phyloP scores from a whole-genome alignment of 164 flowering plant genomes.

The Berberis thunbergii region DNA sequence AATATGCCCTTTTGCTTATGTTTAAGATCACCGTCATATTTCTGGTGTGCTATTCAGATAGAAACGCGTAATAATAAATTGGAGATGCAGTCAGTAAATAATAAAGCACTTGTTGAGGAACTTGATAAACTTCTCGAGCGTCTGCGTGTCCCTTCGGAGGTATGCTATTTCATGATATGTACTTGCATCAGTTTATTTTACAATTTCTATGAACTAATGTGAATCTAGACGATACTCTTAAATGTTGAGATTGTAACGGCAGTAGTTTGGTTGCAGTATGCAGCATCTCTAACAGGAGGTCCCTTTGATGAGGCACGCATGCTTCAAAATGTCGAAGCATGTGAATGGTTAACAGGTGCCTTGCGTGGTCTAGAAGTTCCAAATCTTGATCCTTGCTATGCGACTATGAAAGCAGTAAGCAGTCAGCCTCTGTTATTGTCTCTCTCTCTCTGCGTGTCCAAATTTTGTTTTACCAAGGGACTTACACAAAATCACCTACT shows the following conservation, averaged over 20 bases:
- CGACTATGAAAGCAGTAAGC: conserved; percentile 86
- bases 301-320: conserved; percentile 90
- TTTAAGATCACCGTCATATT: background rate
- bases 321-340: conserved; percentile 89
- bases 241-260: background rate
- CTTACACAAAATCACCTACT: too few species aligned
- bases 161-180: conserved; percentile 17
- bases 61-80: conserved; percentile 94
- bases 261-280: conserved; percentile 49
- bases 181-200: background rate
- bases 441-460: background rate
- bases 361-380: conserved; percentile 69
- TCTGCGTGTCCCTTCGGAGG: conserved; percentile 88
- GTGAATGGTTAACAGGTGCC: conserved; percentile 91
- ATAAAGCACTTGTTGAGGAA: conserved; percentile 75
- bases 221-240: background rate
- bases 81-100: conserved; percentile 98
- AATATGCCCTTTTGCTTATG: background rate
- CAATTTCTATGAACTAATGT: background rate
- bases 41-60: conserved; percentile 43
- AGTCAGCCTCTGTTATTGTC: conserved; percentile 6
- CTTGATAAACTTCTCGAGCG: conserved; percentile 91
- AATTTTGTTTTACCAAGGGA: background rate
- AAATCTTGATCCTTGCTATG: conserved; percentile 68
- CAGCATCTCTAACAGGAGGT: conserved; percentile 82